phyloP scores from a whole-genome alignment of 352 stramenopile genomes.

The Phytophthora hybrid region DNA sequence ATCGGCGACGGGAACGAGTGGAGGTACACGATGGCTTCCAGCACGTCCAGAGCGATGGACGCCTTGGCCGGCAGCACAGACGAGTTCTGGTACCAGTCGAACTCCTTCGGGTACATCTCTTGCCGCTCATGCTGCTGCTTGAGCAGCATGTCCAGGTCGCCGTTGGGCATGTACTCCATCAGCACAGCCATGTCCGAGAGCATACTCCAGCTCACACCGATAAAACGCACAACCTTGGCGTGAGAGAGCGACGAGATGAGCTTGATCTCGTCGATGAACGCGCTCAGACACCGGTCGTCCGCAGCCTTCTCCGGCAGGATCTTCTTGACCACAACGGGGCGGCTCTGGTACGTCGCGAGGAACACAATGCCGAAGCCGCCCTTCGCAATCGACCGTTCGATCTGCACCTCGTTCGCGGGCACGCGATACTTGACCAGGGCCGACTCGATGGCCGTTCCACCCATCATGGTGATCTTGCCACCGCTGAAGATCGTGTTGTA shows the following conservation, averaged over 20 bases:
- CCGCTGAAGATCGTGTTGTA: constrained; percentile 69
- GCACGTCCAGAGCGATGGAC: constrained; percentile 74
- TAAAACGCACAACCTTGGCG: constrained; percentile 82
- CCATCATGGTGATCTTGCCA: constrained; percentile 64
- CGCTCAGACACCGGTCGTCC: constrained; percentile 71
- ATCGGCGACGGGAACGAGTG: constrained; percentile 80
- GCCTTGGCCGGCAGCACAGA: constrained; percentile 56
- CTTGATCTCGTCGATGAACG: constrained; percentile 88
- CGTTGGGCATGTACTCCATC: constrained; percentile 83
- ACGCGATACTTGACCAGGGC: constrained; percentile 83
- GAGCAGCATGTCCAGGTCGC: constrained; percentile 77
- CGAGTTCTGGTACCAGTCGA: constrained; percentile 75
- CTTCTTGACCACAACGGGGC: constrained; percentile 83
- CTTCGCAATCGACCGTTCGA: constrained; percentile 73
- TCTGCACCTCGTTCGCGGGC: constrained; percentile 63
- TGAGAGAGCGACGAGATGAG: constrained; percentile 82
- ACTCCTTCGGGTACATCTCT: constrained; percentile 55
- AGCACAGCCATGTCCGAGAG: constrained; percentile 85
- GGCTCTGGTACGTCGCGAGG: constrained; percentile 65
- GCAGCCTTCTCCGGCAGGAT: constrained; percentile 84
- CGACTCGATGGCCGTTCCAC: constrained; percentile 60
- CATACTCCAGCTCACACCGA: constrained; percentile 88
- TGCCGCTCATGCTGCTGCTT: constrained; percentile 60
- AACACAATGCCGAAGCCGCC: constrained; percentile 83
- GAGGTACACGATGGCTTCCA: constrained; percentile 85